These are phyloP conservation scores for Narthecium ossifragum DNA, from an alignment of 106 monocot species.

Conservation along the genomic window DNA sequence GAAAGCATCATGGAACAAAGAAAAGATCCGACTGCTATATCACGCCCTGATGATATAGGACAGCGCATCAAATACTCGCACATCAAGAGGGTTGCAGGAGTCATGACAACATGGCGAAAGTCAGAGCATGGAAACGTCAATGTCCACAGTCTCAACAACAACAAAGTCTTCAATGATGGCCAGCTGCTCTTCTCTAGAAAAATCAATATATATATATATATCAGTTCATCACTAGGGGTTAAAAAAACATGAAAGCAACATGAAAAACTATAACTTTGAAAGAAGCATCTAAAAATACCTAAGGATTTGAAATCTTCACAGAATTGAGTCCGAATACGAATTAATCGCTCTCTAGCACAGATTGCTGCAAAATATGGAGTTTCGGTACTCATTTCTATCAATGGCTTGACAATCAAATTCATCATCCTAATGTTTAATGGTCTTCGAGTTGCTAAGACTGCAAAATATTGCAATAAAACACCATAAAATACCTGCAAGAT, in stretches of 20 bases:
- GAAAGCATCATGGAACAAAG: conserved; percentile 81
- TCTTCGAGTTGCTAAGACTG: conserved; percentile 40
- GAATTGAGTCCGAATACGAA: conserved; percentile 43
- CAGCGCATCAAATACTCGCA: conserved; percentile 95
- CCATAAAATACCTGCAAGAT: conserved; percentile 87
- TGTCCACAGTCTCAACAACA: conserved; percentile 82
- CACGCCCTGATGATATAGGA: conserved; percentile 57
- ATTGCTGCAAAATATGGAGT: conserved; percentile 91
- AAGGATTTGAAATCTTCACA: conserved; percentile 56
- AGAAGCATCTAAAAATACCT: conserved; percentile 33
- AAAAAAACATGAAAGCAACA: no score
- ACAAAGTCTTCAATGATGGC: conserved; percentile 83
- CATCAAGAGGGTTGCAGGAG: conserved; percentile 81
- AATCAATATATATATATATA: conserved; percentile 11
- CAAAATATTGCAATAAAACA: conserved; percentile 89
- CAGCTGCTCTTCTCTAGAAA: conserved; percentile 67
- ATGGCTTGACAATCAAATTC: conserved; percentile 70
- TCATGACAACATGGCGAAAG: conserved; percentile 92
- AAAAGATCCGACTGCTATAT: conserved; percentile 80
- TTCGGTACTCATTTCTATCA: conserved; percentile 81
- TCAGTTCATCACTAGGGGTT: neutral
- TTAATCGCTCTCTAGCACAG: conserved; percentile 68
- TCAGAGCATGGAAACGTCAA: conserved; percentile 91
- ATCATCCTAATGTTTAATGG: conserved; percentile 54
- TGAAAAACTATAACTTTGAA: neutral